These are phyloP conservation scores for Lagenaria siceraria DNA, from an alignment of 306 rosid species.

Conservation along the genomic window DNA sequence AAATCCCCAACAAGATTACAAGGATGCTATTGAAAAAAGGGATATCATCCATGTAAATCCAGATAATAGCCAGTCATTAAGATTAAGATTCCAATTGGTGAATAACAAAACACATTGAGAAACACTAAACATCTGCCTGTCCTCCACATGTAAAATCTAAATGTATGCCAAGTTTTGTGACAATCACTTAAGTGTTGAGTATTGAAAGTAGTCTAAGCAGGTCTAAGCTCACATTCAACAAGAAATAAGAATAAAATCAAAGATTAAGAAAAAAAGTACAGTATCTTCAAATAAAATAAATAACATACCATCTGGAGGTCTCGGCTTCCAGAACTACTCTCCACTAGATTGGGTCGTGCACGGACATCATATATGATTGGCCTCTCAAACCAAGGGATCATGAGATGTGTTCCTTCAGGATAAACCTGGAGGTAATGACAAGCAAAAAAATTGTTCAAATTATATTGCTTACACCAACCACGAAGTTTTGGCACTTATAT, in stretches of 20 bases:
- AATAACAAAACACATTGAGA: not conserved
- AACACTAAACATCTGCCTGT: not conserved
- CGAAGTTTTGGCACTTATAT: not conserved
- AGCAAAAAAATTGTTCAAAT: not conserved
- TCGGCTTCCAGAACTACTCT: constrained; percentile 71
- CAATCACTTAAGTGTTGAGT: not conserved
- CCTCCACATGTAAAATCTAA: not conserved
- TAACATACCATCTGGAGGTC: constrained; percentile 69
- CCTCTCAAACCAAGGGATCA: constrained; percentile 84
- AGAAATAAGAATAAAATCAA: not conserved
- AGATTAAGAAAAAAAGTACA: not conserved
- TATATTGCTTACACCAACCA: not conserved
- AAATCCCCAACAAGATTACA: not conserved
- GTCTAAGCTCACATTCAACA: not conserved
- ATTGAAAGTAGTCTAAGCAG: not conserved
- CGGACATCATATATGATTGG: constrained; percentile 84
- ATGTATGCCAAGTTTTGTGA: not conserved
- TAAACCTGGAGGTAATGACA: constrained; percentile 40
- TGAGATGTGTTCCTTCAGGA: constrained; percentile 82
- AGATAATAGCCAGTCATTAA: not conserved
- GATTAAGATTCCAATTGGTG: not conserved
- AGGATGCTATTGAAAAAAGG: not conserved
- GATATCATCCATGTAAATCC: not conserved
- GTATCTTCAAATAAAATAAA: not conserved
- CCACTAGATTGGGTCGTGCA: constrained; percentile 53